These are phyloP conservation scores for Flammula alnicola DNA, from an alignment of 1,284 basidiomycete genomes.

Conservation along the genomic window DNA sequence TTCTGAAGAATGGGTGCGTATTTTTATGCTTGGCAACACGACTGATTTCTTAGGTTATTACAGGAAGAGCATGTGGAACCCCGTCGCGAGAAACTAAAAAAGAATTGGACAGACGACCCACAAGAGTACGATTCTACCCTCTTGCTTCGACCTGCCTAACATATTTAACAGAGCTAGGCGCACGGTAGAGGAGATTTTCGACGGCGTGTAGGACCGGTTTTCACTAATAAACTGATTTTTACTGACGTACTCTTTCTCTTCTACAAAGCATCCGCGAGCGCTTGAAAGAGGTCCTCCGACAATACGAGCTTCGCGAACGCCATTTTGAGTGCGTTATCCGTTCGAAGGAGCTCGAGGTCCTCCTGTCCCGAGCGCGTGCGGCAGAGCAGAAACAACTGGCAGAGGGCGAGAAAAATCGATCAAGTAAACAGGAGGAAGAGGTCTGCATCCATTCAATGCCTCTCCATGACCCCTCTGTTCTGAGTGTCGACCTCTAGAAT, in stretches of 20 bases:
- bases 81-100: slow-evolving; percentile 68
- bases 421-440: slow-evolving; percentile 75
- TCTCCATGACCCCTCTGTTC: slow-evolving; percentile 12
- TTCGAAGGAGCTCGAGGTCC: slow-evolving; percentile 84
- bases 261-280: slow-evolving; percentile 71
- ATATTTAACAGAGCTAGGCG: slow-evolving; percentile 58
- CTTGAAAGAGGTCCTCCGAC: slow-evolving; percentile 79
- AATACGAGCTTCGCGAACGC: slow-evolving; percentile 84
- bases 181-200: slow-evolving; percentile 79
- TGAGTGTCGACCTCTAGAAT: slow-evolving; percentile 44
- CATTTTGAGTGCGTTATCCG: slow-evolving; percentile 88
- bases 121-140: slow-evolving; percentile 56
- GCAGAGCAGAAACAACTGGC: slow-evolving; percentile 82
- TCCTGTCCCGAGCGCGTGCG: slow-evolving; percentile 80
- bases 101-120: slow-evolving; percentile 77
- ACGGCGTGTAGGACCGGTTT: slow-evolving; percentile 64
- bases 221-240: slow-evolving; percentile 6
- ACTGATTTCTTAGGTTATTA: slow-evolving; percentile 10
- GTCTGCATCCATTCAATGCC: slow-evolving; percentile 48
- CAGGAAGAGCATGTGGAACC: slow-evolving; percentile 69
- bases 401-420: slow-evolving; percentile 68
- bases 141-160: slow-evolving; percentile 11
- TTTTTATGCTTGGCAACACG: not conserved
- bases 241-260: slow-evolving; percentile 5
- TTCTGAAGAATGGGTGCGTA: slow-evolving; percentile 64